These are phyloP conservation scores for Raffaelea albimanens DNA, from an alignment of 2,329 filamentous ascomycete genomes.

Conservation along the genomic window DNA sequence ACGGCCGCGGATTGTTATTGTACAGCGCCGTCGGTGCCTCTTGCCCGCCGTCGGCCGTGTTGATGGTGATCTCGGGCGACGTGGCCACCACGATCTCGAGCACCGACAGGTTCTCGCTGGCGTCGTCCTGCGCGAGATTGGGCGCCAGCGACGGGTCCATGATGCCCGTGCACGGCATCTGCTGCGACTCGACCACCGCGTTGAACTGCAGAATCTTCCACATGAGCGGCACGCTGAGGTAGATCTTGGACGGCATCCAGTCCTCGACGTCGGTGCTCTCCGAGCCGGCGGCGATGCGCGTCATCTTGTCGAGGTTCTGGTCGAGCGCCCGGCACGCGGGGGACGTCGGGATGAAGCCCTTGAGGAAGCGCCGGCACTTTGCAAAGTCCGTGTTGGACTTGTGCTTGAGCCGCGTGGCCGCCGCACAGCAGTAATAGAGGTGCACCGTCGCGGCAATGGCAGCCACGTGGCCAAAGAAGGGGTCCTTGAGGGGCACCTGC, in stretches of 20 bases:
- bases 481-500: slow-evolving; percentile 36
- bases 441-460: slow-evolving; percentile 44
- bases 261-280: neutral
- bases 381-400: neutral
- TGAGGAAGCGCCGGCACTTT: neutral
- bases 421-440: slow-evolving; percentile 43
- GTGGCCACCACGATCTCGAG: neutral
- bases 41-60: neutral
- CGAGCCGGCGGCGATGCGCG: neutral
- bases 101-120: neutral
- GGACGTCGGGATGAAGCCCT: neutral
- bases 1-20: neutral
- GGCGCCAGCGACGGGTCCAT: neutral
- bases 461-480: slow-evolving; percentile 40
- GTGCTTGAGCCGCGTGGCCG: slow-evolving; percentile 32
- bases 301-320: neutral
- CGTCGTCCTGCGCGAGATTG: neutral
- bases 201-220: neutral
- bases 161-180: neutral
- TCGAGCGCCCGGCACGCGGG: neutral
- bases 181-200: neutral
- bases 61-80: neutral
- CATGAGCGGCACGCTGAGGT: neutral
- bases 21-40: neutral
- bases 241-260: neutral